Evolutionary conservation across 768 basidiomycete genomes (phyloP), one percentile per base, ranked within the genome.

Genomic region (Sporobolomyces roseus): DNA sequence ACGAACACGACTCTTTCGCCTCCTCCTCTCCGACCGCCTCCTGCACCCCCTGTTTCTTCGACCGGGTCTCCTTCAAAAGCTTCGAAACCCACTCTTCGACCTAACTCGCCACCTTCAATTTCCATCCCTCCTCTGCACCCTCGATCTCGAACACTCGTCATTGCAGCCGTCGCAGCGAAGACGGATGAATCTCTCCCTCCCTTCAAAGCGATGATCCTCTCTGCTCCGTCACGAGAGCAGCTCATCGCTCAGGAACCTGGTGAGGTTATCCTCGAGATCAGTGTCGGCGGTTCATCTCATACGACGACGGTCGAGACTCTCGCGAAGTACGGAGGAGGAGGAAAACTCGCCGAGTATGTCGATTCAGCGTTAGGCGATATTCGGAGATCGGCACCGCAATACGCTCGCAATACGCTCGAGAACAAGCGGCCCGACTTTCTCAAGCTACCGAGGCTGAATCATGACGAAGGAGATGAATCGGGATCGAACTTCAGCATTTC

Each of bases 191-290:
- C 38, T 9, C 41, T 51, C 2, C 38, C 59, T 16, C 35, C 58
- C 1, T 63, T 71, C 21, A 30, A 45, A 1, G 65, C 65, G 5
- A 14, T 54, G 29, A 3, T 61, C 33, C 13, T 64, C 33, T 36
- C 29, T 13, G 4, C 9, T 1, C 70, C 65, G 1, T 9, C 58
- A 1, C 23, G 21, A 13, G 17, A 13, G 7, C 49, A 58, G 9
- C 8, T 55, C 16, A 23, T 0, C 3, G 1, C 27, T 4, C 7
- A 9, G 1, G 1, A 45, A n/a, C 45, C 14, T 16, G 19, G 52
- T 27, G 60, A 62, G 51, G 32, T 63, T 8, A 32, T 71, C 45
- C 56, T 71, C 13, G 23, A 58, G 25, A 43, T 71, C 33, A 51
- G 63, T 45, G 52, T 66, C 52, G 70, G 70, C 4, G 70, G 65